Base-by-base conservation (phyloP, 495 filamentous ascomycete species). In the Sordaria brevicollis region DNA sequence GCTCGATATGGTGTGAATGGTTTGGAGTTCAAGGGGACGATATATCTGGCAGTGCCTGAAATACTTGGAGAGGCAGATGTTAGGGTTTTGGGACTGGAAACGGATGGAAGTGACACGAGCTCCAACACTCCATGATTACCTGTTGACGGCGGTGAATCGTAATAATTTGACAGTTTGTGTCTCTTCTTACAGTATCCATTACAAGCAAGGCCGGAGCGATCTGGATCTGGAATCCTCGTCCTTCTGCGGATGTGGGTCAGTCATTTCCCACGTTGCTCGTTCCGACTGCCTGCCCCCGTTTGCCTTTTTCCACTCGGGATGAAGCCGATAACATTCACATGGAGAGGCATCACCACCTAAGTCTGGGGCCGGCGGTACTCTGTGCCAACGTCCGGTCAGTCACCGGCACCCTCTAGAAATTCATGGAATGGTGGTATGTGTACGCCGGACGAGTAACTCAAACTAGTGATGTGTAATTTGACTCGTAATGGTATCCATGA, bases 61-160 rank as follows among this genome's bases (percentile, higher is more conserved):
- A 66, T 70, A 68, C 36, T 36, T 72, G 36, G 68, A 70, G 4
- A 70, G 25, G 49, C 49, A 57, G 25, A 21, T 31, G 25, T 57
- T 25, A 57, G 2, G 5, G 25, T 31, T 41, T 35, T 69, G 67
- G 62, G 67, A 65, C 2, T 39, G 25, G 10, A 67, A 36, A 54
- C 67, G 10, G 68, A 35, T 70, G 37, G 17, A 62, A 25, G 19
- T 17, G 6, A 37, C 15, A 11, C 31, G 33, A 19, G 35, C 15
- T n/a, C 25, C 54, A 37, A 39, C 66, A 70, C 49, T 62, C 49
- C 13, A 13, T 6, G 1, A 62, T 31, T 31, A 31, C 25, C 3
- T 6, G 25, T 31, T 62, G 3, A 17, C 33, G 38, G 70, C 36
- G 43, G 67, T 21, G 68, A 34, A 67, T 21, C 65, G 65, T 31